Evolutionary conservation across 2,329 filamentous ascomycete species (phyloP), one percentile per base, ranked within the genome.

Genomic region (Hirsutella rhossiliensis): DNA sequence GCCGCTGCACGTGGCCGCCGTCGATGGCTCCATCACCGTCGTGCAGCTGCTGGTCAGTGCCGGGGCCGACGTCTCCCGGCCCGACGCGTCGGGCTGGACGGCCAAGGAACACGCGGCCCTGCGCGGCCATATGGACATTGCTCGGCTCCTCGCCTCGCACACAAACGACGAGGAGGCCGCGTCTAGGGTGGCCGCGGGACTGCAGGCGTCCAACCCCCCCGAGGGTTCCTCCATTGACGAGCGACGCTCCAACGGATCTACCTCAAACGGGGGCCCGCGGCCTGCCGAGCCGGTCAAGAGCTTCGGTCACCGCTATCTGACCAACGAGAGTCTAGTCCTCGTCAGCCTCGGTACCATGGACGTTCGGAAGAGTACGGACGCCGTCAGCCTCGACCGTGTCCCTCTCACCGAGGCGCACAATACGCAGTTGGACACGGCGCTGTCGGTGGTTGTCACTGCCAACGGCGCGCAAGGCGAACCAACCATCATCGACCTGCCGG

Each of bases 271-370:
- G 43, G 54, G 61, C 18, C 62, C 71, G 6, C 72, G 79, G 42
- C 65, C 73, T 7, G 69, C 80, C 3, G 87, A 96, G 50, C 83
- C 89, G 5, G 77, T 97, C 51, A 97, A 97, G 64, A 86, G 87
- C 1, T 98, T 97, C 62, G 92, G 92, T 45, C 92, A 98, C 69
- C 80, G 90, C 43, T 98, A 97, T 63, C 74, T 98, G 42, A 94
- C 80, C 17, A 79, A 94, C 42, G 82, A 94, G 55, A 86, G 86
- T 49, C 81, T 98, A 70, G 78, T 98, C 4, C 72, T 97, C 41
- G 89, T 98, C 54, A 96, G 87, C 56, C 69, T 98, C 9, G 92
- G 92, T 0, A 90, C 87, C 0, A 95, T 96, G 86, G 92, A 98
- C 58, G 85, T 86, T 66, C 79, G 88, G 44, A 95, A 92, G 64